Evolutionary conservation across 331 rosid genomes (phyloP), one percentile per base, ranked within the genome.

Genomic region (Quercus lobata): DNA sequence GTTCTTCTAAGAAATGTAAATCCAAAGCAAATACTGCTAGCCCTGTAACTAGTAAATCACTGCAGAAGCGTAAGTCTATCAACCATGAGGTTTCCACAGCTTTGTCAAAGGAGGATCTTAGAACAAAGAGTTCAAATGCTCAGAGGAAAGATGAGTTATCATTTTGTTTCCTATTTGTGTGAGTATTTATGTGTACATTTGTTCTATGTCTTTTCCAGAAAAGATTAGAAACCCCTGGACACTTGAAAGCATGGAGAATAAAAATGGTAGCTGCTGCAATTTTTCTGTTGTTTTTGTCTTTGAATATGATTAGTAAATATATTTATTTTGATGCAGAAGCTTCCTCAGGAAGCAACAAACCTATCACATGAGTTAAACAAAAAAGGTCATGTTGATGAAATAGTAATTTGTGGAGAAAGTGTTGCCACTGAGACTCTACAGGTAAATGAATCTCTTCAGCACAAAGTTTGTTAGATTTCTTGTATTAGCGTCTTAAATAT

Each of bases 131-230:
- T 70, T 83, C 88, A 71, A 83, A 80, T 83, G 85, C 72, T 41
- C 88, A 84, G 84, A 75, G 79, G 62, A 88, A 90, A 87, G 90
- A 83, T 56, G 89, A 96, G 99, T 98, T 96, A 87, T 81, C 62
- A 37, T 70, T 71, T 81, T 11, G 30, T 63, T 63, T 0, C 16
- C 21, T 35, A 35, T 35, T 35, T 63, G 21, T 17, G 9, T 16
- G 14, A 5, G 41, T 63, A 24, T 63, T 19, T 22, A 5, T 24
- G 4, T 22, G 27, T 63, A 29, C 21, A 29, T 30, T 30, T 21
- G 37, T 30, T 16, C 6, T 30, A 2, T 63, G 71, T 44, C 71
- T 30, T 17, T 35, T 16, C 41, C 46, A 29, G n/a, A 7, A 63
- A 30, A 4, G 41, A 2, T 6, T 30, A 32, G 17, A 29, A 30